Evolutionary conservation across 352 stramenopile species (phyloP).

Genomic region (Phytophthora nicotianae): DNA sequence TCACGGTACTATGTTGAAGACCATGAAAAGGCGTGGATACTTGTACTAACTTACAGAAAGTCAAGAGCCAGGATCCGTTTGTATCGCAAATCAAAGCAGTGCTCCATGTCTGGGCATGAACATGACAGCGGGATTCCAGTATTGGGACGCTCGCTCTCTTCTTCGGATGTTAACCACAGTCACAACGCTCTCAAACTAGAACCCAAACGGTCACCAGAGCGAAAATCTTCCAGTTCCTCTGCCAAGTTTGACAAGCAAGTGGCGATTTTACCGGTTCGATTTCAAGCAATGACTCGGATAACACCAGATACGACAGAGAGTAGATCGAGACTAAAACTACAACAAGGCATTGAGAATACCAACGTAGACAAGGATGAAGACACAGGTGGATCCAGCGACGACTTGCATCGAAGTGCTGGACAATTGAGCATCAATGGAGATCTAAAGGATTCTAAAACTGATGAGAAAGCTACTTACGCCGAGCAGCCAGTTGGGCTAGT

Average conservation of each 20-base stretch:
- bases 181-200: constrained; percentile 4
- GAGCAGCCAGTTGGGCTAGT: constrained; percentile 37
- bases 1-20: constrained; percentile 24
- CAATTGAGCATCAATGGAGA: constrained; percentile 7
- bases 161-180: constrained; percentile 4
- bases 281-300: constrained; percentile 27
- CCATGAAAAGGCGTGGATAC: constrained; percentile 33
- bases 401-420: background rate
- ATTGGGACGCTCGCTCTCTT: constrained; percentile 1
- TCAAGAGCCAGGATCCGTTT: constrained; percentile 28
- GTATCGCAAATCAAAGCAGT: constrained; percentile 31
- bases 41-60: too few relatives aligned
- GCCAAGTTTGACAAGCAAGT: constrained; percentile 38
- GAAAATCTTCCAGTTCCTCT: constrained; percentile 3
- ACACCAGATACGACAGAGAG: constrained; percentile 4
- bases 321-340: background rate
- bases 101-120: constrained; percentile 13
- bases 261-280: constrained; percentile 21
- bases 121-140: constrained; percentile 2
- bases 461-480: background rate
- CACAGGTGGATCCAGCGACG: background rate
- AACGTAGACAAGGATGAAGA: background rate
- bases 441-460: background rate
- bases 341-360: background rate
- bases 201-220: constrained; percentile 5